A percentile compares a stretch with the other conserved stretches of the same genome.
Evolutionary conservation across 129 eudicot genomes (phyloP).

Genomic region (Apium graveolens): DNA sequence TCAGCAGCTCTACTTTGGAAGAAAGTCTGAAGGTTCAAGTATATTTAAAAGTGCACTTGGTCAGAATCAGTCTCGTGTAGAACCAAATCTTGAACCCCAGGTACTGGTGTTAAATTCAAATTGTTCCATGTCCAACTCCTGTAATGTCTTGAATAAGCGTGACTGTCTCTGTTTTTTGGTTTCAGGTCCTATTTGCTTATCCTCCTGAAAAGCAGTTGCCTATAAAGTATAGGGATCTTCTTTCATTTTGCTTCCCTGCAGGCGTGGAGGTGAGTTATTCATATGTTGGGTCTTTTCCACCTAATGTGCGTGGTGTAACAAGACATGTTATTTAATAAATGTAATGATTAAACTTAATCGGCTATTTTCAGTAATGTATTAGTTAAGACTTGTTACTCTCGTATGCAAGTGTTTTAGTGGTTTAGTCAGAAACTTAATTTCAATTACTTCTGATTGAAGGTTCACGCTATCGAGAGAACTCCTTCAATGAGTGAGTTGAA

Average conservation of each 20-base stretch:
- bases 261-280: constrained; percentile 76
- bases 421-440: constrained; percentile 4
- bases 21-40: constrained; percentile 82
- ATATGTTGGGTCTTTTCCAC: not conserved
- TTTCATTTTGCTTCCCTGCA: constrained; percentile 97
- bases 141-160: constrained; percentile 5
- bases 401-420: not conserved
- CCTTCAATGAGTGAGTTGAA: constrained; percentile 99
- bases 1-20: constrained; percentile 57
- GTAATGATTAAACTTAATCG: not conserved
- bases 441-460: constrained; percentile 44
- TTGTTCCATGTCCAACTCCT: not conserved
- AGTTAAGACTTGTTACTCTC: not conserved
- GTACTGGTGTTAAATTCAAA: constrained; percentile 20
- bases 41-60: constrained; percentile 64
- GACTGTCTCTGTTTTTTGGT: constrained; percentile 13
- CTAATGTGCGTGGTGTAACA: not conserved
- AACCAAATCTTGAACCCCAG: constrained; percentile 97
- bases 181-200: constrained; percentile 90
- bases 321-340: not conserved
- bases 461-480: constrained; percentile 81
- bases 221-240: constrained; percentile 82
- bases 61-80: constrained; percentile 79
- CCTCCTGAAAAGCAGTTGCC: constrained; percentile 97
- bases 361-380: no score